phyloP scores from a whole-genome alignment of 83 land plant genomes.

The Isoetes engelmannii region DNA sequence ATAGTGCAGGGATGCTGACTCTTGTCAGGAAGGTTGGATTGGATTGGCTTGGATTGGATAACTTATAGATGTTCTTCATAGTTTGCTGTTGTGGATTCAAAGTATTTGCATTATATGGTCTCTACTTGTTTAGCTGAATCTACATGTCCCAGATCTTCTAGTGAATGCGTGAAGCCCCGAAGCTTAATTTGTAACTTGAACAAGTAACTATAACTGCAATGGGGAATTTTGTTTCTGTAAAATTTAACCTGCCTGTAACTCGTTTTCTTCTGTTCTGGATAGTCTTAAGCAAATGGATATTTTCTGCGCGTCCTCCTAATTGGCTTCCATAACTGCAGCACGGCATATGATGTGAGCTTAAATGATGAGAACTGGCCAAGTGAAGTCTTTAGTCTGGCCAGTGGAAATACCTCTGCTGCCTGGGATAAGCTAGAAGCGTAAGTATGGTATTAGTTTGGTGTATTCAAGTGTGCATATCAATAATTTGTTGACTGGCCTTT shows the following conservation, averaged over 20 bases:
- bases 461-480: not conserved
- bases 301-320: not conserved
- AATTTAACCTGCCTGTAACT: not conserved
- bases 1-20: too few relatives aligned
- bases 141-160: not conserved
- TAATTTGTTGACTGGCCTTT: not conserved
- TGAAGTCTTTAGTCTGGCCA: constrained; percentile 53
- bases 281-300: not conserved
- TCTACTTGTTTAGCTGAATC: too few relatives aligned
- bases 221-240: not conserved
- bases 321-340: constrained; percentile 33
- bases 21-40: too few relatives aligned
- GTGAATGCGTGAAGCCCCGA: not conserved
- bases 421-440: constrained; percentile 95
- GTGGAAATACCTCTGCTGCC: constrained; percentile 63
- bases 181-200: not conserved
- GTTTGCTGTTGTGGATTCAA: too few relatives aligned
- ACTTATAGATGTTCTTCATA: too few relatives aligned
- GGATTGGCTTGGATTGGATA: too few relatives aligned
- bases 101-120: too few relatives aligned
- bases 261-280: not conserved
- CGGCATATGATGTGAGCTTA: constrained; percentile 83
- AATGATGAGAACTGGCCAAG: constrained; percentile 72
- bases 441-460: constrained; percentile 24
- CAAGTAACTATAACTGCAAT: not conserved